Percentiles rank a stretch among this genome's conserved stretches.
These are phyloP conservation scores for Fusarium sp. DNA, from an alignment of 2,329 filamentous ascomycete genomes.

Conservation along the genomic window DNA sequence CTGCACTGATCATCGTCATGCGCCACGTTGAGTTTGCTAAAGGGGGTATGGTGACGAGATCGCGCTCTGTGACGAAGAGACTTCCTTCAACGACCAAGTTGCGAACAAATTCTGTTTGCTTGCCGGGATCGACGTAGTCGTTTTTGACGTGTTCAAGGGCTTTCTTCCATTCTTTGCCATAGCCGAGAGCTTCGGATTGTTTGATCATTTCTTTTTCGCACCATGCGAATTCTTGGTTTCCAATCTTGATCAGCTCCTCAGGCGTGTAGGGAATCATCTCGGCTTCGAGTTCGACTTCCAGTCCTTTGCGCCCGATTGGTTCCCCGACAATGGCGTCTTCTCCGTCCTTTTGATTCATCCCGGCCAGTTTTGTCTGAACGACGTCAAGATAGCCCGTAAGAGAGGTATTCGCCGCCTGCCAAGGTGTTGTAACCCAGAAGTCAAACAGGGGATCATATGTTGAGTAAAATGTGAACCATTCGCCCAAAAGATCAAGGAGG, in stretches of 20 bases:
- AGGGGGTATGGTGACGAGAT: conserved; percentile 18
- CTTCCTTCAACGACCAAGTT: conserved; percentile 27
- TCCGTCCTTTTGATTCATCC: conserved; percentile 12
- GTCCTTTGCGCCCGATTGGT: conserved; percentile 18
- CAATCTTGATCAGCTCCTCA: conserved; percentile 26
- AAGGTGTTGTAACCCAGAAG: conserved; percentile 31
- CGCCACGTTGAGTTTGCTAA: conserved; percentile 32
- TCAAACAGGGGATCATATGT: conserved; percentile 29
- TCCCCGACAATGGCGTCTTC: conserved; percentile 17
- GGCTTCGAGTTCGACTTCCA: conserved; percentile 26
- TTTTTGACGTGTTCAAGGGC: conserved; percentile 28
- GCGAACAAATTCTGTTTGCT: conserved; percentile 20
- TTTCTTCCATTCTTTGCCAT: conserved; percentile 28
- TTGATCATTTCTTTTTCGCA: conserved; percentile 33
- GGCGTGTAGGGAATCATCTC: conserved; percentile 31
- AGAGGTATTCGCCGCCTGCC: conserved; percentile 5
- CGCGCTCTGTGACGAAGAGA: conserved; percentile 25
- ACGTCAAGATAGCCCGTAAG: neutral
- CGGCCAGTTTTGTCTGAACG: conserved; percentile 12
- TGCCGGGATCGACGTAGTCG: conserved; percentile 26
- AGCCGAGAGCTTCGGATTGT: conserved; percentile 18
- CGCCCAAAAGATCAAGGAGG: conserved; percentile 4
- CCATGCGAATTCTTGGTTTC: conserved; percentile 28
- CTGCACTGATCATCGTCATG: conserved; percentile 28
- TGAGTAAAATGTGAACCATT: conserved; percentile 30